phyloP scores from a whole-genome alignment of 495 filamentous ascomycete species.

The Rhypophila decipiens region DNA sequence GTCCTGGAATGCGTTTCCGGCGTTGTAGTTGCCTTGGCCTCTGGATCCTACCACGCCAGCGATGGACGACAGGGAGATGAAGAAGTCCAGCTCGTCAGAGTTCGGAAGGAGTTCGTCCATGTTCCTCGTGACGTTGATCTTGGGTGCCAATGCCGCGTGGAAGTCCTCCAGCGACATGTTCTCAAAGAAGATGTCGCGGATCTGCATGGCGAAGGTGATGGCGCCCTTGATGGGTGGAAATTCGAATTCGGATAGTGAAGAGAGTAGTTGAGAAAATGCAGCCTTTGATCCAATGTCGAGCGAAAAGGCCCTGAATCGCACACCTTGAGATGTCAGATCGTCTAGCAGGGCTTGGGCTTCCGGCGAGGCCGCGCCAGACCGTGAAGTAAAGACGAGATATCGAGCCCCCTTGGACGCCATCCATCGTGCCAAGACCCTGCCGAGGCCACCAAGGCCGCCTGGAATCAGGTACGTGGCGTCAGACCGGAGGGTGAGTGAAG shows the following conservation, averaged over 20 bases:
- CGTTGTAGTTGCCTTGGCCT: slow-evolving; percentile 50
- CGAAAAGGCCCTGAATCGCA: slow-evolving; percentile 18
- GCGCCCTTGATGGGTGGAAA: slow-evolving; percentile 49
- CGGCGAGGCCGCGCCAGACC: slow-evolving; percentile 23
- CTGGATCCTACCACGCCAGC: slow-evolving; percentile 43
- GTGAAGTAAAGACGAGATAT: slow-evolving; percentile 18
- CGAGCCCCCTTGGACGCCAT: slow-evolving; percentile 31
- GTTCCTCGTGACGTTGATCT: slow-evolving; percentile 36
- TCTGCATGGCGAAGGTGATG: slow-evolving; percentile 41
- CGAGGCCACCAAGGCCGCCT: slow-evolving; percentile 53
- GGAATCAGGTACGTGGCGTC: slow-evolving; percentile 41
- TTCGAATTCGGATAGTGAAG: slow-evolving; percentile 21
- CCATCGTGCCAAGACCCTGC: slow-evolving; percentile 39
- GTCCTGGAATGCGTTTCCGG: slow-evolving; percentile 51
- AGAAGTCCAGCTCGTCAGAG: slow-evolving; percentile 59
- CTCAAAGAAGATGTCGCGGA: slow-evolving; percentile 40
- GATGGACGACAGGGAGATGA: slow-evolving; percentile 52
- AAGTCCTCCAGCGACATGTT: slow-evolving; percentile 31
- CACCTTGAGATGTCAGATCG: slow-evolving; percentile 16
- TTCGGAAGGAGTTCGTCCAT: slow-evolving; percentile 14
- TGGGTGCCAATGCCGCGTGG: slow-evolving; percentile 41
- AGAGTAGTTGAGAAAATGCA: not conserved
- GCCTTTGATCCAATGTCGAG: slow-evolving; percentile 31
- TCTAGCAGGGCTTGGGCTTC: slow-evolving; percentile 12
- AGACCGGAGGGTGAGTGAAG: too few relatives aligned